Evolutionary conservation across 1,284 basidiomycete genomes (phyloP).

Genomic region (Amylostereum areolatum): DNA sequence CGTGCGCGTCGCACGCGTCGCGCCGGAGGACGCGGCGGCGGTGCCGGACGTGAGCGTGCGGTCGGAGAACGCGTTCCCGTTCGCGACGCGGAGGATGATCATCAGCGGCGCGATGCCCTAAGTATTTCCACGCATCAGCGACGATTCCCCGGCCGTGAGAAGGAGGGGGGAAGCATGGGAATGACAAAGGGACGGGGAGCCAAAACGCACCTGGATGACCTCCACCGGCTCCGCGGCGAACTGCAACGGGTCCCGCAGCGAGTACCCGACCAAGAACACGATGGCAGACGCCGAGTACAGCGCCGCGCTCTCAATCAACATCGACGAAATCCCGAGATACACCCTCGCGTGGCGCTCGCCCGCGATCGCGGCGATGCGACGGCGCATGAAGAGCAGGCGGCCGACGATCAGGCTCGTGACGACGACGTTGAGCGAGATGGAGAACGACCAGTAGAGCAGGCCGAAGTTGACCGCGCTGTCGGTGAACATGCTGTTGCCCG

Average conservation of each 20-base stretch:
- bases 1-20: too few relatives aligned
- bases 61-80: neutral
- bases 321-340: conserved; percentile 9
- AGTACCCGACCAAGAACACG: conserved; percentile 4
- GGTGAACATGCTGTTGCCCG: conserved; percentile 1
- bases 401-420: conserved; percentile 9
- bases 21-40: too few relatives aligned
- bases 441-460: conserved; percentile 8
- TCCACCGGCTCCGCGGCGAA: neutral
- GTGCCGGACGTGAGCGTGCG: too few relatives aligned
- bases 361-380: neutral
- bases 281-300: conserved; percentile 5
- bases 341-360: neutral
- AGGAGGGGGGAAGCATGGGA: too few relatives aligned
- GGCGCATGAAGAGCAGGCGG: conserved; percentile 8
- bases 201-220: neutral
- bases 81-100: neutral
- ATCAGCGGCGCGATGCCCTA: neutral
- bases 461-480: conserved; percentile 3
- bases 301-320: conserved; percentile 12
- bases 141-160: too few relatives aligned
- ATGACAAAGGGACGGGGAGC: too few relatives aligned
- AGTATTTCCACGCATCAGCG: too few relatives aligned
- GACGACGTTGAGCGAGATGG: conserved; percentile 6
- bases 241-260: conserved; percentile 2